phyloP scores from a whole-genome alignment of 164 flowering plant genomes.

The Sextonia rubra region DNA sequence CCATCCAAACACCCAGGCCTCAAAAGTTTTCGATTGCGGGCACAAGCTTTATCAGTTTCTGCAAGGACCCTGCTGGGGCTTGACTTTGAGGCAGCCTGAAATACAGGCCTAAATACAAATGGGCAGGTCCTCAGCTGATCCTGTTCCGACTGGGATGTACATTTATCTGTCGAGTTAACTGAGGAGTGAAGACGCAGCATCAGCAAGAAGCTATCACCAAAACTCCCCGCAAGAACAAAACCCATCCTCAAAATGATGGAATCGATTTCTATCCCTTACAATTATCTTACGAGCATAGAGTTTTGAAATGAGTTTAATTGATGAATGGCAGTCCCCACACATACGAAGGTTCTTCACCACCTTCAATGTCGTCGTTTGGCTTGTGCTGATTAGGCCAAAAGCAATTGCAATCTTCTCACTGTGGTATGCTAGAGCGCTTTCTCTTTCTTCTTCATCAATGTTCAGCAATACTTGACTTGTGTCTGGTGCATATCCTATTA shows the following conservation, averaged over 20 bases:
- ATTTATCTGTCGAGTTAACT: too few species aligned
- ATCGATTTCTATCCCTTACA: constrained; percentile 14
- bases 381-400: constrained; percentile 49
- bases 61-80: too few species aligned
- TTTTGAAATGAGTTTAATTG: constrained; percentile 51
- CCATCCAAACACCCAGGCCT: too few species aligned
- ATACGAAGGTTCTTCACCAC: constrained; percentile 55
- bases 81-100: too few species aligned
- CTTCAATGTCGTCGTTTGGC: constrained; percentile 24
- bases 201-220: constrained; percentile 7
- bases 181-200: too few species aligned
- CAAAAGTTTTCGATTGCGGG: too few species aligned
- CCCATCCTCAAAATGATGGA: constrained; percentile 19
- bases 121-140: too few species aligned
- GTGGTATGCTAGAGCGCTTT: constrained; percentile 29
- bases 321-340: constrained; percentile 52
- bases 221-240: constrained; percentile 17
- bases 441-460: constrained; percentile 43
- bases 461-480: constrained; percentile 44
- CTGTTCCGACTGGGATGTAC: too few species aligned
- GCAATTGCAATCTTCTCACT: constrained; percentile 63
- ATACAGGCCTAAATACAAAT: too few species aligned
- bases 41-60: too few species aligned
- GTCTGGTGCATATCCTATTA: constrained; percentile 35
- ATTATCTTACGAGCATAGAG: constrained; percentile 28